Percentiles rank a stretch among this genome's conserved stretches.
phyloP scores from a whole-genome alignment of 371 early-diverging fungal species.

The Blyttiomyces sp. region DNA sequence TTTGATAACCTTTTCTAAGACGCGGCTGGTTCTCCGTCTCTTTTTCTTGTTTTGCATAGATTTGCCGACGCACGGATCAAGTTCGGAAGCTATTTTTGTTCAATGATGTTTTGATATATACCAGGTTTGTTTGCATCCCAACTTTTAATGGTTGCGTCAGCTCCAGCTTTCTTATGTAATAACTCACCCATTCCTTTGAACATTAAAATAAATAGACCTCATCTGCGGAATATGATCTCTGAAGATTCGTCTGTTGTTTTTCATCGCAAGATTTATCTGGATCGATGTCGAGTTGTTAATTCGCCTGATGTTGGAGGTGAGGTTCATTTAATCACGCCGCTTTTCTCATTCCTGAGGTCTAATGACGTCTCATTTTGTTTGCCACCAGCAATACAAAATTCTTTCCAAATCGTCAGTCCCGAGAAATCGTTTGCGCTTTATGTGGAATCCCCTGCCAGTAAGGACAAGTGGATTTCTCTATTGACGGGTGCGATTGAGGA shows the following conservation, averaged over 20 bases:
- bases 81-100: conserved; percentile 64
- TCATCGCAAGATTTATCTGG: conserved; percentile 63
- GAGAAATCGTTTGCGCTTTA: conserved; percentile 71
- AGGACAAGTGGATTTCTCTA: conserved; percentile 60
- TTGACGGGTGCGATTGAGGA: conserved; percentile 53
- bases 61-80: conserved; percentile 65
- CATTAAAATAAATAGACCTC: no score
- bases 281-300: conserved; percentile 57
- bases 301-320: conserved; percentile 43
- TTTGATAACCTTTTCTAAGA: no score
- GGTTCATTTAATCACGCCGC: no score
- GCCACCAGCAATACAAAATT: conserved; percentile 29
- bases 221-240: no score
- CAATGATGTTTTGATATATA: conserved; percentile 70
- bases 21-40: no score
- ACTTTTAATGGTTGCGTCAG: no score
- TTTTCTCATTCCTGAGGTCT: neutral
- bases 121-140: conserved; percentile 22
- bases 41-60: no score
- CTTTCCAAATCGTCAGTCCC: conserved; percentile 65
- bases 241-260: no score
- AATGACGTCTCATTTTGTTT: neutral
- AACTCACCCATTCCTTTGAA: no score
- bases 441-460: conserved; percentile 43
- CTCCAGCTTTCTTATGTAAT: conserved; percentile 21